phyloP scores from a whole-genome alignment of 164 flowering plant genomes.

The Macadamia integrifolia region DNA sequence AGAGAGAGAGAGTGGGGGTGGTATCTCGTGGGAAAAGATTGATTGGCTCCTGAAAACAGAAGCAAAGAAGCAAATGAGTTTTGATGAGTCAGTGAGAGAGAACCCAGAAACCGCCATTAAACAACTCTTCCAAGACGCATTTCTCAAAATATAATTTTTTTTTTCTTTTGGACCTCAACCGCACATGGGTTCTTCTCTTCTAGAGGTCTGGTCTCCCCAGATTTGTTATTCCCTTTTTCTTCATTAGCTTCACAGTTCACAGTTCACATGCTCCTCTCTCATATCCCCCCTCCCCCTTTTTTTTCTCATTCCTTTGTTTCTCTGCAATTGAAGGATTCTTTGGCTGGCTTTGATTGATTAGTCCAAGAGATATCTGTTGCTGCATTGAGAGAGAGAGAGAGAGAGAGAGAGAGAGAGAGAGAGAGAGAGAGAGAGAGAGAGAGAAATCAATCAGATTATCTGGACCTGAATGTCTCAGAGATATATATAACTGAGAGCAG shows the following conservation, averaged over 20 bases:
- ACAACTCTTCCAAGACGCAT: neutral
- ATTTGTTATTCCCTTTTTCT: conserved; percentile 14
- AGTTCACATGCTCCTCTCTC: conserved; percentile 31
- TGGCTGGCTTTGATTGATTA: conserved; percentile 12
- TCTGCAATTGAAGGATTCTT: conserved; percentile 15
- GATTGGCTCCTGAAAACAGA: neutral
- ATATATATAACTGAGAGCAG: neutral
- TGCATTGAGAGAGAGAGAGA: conserved; percentile 27
- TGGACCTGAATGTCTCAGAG: neutral
- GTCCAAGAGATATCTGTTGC: conserved; percentile 9
- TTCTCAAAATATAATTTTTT: conserved; percentile 14
- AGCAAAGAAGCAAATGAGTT: neutral
- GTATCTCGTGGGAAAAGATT: neutral
- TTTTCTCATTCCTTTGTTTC: conserved; percentile 7
- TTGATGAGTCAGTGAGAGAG: neutral
- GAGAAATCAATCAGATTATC: neutral
- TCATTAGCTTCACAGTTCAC: neutral
- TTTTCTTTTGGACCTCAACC: conserved; percentile 38
- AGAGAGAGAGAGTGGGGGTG: neutral
- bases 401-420: conserved; percentile 8
- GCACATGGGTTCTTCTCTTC: conserved; percentile 50
- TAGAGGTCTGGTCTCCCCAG: conserved; percentile 26
- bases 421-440: conserved; percentile 8
- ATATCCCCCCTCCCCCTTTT: neutral
- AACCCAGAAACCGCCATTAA: neutral